Evolutionary conservation across 345 rosid species (phyloP), one percentile per base, ranked within the genome.

Genomic region (Gossypium sturtianum): DNA sequence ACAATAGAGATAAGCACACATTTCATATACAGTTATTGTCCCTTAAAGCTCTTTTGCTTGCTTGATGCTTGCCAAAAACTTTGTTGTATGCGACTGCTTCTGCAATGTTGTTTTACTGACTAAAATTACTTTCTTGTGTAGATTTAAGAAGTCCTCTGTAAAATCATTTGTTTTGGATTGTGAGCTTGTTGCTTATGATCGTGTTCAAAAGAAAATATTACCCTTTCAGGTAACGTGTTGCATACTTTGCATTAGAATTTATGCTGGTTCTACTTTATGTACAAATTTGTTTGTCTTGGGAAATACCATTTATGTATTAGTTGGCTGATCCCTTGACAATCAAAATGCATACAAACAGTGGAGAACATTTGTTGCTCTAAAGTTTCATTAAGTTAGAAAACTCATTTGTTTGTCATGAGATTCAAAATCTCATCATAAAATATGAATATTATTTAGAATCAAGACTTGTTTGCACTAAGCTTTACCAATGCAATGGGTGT

Each of bases 151-250:
- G 82, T 69, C 89, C 0, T 82, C 84, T 27, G 90, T 87, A 61
- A 86, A 72, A 70, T 91, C 98, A 56, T 95, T 95, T 81, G 88
- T 93, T 83, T 74, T 93, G 85, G 99, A 95, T 71, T 90, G 98
- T 65, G 99, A 93, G 80, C 80, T 95, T 82, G 98, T 93, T 84
- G 99, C 92, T 82, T 91, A 84, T 66, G 96, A 93, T 76, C 83
- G 90, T 71, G 97, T 80, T 72, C 87, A 88, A 71, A 79, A 82
- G 71, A 93, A 86, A 81, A 95, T 95, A 79, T 86, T 95, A 44
- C 93, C 98, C 68, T 95, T 93, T 80, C 98, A 93, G 99, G 99
- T 95, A 84, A 78, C 38, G 7, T 71, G 29, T 73, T 65, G 73
- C 22, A 17, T 29, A 45, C 17, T 58, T 56, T 63, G 8, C 25